Base-by-base conservation (phyloP, 2,329 filamentous ascomycete species). In the Botryotinia narcissicola region DNA sequence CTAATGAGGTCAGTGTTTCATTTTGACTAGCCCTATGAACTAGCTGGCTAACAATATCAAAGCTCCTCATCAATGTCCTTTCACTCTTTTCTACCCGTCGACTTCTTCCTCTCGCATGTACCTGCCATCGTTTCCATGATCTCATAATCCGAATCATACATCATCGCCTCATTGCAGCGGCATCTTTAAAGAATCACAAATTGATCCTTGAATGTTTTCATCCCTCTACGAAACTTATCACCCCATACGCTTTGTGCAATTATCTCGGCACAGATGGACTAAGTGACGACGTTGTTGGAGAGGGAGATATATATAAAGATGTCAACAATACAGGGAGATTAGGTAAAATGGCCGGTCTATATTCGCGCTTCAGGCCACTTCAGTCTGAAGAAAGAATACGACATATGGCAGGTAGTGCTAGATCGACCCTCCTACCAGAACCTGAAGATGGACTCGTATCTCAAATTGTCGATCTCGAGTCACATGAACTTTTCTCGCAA, bases 181-280 rank as follows among this genome's bases (percentile, higher is more conserved):
- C 89, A 7, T 83, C 87, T 4, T 82, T 91, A 12, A 74, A 74
- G 68, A 87, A 89, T 54, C 88, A 93, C 79, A 88, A 90, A 71
- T 83, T 96, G 57, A 88, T 95, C 54, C 87, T 97, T 60, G 92
- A 95, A 83, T 93, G 92, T 81, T 95, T 92, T 79, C 92, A 92
- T 76, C 93, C 93, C 0, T 89, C 86, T 75, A 89, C 87, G 37
- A 91, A 90, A 81, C 84, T 92, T 68, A 90, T 87, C 8, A 90
- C 92, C 32, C 91, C 92, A 0, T 90, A 90, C 72, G 85, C 94
- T 20, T 87, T 87, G 79, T 95, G 93, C 82, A 85, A 89, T 62
- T 91, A 91, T 75, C 84, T 91, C 18, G 89, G 87, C 44, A 93
- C 91, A 2, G 85, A 90, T 76, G 74, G 72, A 4, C 82, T 93